These are phyloP conservation scores for Phytophthora citricola DNA, from an alignment of 352 stramenopile genomes.

Conservation along the genomic window DNA sequence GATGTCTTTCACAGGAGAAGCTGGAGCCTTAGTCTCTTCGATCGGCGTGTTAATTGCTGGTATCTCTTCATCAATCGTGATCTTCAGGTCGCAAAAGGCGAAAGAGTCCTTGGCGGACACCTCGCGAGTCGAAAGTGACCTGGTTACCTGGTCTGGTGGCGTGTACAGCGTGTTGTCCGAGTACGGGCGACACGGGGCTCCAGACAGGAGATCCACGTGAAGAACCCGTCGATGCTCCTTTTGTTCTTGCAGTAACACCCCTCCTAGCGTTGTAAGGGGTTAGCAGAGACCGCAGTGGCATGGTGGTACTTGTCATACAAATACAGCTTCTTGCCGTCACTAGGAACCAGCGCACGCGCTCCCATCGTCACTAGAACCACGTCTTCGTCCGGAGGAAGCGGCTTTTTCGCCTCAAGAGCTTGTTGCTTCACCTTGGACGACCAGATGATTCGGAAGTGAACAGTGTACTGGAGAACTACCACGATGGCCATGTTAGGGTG, in stretches of 20 bases:
- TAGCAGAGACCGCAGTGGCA: constrained; percentile 24
- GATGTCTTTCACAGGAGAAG: constrained; percentile 8
- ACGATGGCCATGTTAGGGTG: constrained; percentile 84
- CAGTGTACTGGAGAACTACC: constrained; percentile 87
- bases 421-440: constrained; percentile 70
- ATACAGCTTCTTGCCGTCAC: constrained; percentile 81
- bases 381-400: constrained; percentile 69
- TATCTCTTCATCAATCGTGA: constrained; percentile 39
- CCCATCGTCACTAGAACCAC: constrained; percentile 81
- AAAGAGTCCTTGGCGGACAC: constrained; percentile 59
- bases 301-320: constrained; percentile 70
- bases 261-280: constrained; percentile 29
- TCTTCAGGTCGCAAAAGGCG: constrained; percentile 68
- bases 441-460: constrained; percentile 83
- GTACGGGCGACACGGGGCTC: constrained; percentile 70
- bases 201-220: constrained; percentile 75
- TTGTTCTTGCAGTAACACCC: constrained; percentile 15
- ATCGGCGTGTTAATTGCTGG: constrained; percentile 1
- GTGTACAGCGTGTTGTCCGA: constrained; percentile 81
- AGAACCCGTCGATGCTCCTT: constrained; percentile 46
- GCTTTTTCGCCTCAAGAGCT: constrained; percentile 62
- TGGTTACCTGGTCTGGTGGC: constrained; percentile 45
- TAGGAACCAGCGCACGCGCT: constrained; percentile 65
- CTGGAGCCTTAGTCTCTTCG: constrained; percentile 16
- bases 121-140: constrained; percentile 32